Evolutionary conservation across 306 rosid genomes (phyloP).

Genomic region (Cajanus cajan): DNA sequence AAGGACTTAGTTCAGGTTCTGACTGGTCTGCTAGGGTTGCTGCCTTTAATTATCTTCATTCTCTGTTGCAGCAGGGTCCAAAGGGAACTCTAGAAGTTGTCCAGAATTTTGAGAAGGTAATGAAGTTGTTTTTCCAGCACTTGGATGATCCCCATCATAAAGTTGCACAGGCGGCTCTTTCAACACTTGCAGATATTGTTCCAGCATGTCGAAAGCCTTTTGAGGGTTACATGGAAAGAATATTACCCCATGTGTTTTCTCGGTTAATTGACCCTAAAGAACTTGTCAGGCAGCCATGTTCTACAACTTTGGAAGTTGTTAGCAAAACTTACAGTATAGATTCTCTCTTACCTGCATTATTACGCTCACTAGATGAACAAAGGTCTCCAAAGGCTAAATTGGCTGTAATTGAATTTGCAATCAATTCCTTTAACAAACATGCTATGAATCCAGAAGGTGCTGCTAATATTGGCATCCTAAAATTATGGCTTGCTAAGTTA

Average conservation of each 20-base stretch:
- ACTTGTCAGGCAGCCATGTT: constrained; percentile 87
- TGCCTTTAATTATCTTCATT: constrained; percentile 87
- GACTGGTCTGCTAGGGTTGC: constrained; percentile 98
- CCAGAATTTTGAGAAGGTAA: constrained; percentile 95
- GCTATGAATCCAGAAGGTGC: constrained; percentile 83
- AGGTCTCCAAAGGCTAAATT: constrained; percentile 98
- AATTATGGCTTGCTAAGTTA: constrained; percentile 94
- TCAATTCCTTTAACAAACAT: constrained; percentile 87
- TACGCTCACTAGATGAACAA: constrained; percentile 97
- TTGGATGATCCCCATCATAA: constrained; percentile 99
- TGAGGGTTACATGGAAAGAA: constrained; percentile 97
- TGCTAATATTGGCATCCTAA: constrained; percentile 84
- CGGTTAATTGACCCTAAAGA: constrained; percentile 98
- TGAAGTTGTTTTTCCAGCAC: constrained; percentile 98
- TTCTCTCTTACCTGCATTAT: constrained; percentile 95
- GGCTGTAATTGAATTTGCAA: constrained; percentile 94
- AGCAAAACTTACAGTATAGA: constrained; percentile 81
- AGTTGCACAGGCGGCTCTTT: constrained; percentile 99
- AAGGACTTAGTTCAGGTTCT: constrained; percentile 91
- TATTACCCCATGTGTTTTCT: constrained; percentile 94
- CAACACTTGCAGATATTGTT: constrained; percentile 90
- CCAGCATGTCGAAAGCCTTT: constrained; percentile 93
- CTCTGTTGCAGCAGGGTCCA: constrained; percentile 94
- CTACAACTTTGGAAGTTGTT: constrained; percentile 87
- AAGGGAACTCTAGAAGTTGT: constrained; percentile 88